phyloP scores from a whole-genome alignment of 108 stramenopile genomes.

The Skeletonema marinoi region DNA sequence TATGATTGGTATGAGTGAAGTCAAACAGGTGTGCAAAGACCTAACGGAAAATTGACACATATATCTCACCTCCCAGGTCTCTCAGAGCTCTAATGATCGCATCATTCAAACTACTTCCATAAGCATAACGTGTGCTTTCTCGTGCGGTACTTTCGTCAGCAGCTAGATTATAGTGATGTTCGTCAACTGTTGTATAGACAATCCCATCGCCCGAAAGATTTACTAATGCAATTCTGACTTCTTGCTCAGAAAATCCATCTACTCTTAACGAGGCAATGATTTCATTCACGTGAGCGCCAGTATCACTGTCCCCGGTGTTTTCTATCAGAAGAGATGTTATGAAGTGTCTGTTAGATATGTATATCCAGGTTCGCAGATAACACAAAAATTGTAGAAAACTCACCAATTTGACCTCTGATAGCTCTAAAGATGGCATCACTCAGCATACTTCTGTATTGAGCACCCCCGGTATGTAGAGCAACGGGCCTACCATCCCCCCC shows the following conservation, averaged over 20 bases:
- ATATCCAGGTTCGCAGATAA: too few species aligned
- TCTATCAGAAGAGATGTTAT: not conserved
- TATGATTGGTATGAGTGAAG: not conserved
- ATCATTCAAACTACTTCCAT: conserved; percentile 26
- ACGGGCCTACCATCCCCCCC: not conserved
- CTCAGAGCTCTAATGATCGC: conserved; percentile 25
- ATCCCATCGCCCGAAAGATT: conserved; percentile 65
- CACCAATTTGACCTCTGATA: not conserved
- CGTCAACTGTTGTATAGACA: conserved; percentile 81
- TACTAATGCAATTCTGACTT: conserved; percentile 56
- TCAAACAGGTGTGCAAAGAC: too few species aligned
- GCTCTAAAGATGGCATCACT: not conserved
- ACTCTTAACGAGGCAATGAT: conserved; percentile 21
- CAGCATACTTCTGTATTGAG: not conserved
- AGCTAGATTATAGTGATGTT: conserved; percentile 46
- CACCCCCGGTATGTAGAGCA: not conserved
- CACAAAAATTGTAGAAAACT: too few species aligned
- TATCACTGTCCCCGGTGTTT: conserved; percentile 15
- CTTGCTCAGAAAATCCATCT: conserved; percentile 44
- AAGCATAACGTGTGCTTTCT: not conserved
- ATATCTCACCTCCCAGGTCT: conserved; percentile 16
- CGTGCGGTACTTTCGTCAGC: not conserved
- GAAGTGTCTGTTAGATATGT: not conserved
- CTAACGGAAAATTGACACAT: not conserved
- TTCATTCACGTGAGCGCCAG: conserved; percentile 43